Evolutionary conservation across 768 basidiomycete species (phyloP), one percentile per base, ranked within the genome.

Genomic region (Ramaria sp.): DNA sequence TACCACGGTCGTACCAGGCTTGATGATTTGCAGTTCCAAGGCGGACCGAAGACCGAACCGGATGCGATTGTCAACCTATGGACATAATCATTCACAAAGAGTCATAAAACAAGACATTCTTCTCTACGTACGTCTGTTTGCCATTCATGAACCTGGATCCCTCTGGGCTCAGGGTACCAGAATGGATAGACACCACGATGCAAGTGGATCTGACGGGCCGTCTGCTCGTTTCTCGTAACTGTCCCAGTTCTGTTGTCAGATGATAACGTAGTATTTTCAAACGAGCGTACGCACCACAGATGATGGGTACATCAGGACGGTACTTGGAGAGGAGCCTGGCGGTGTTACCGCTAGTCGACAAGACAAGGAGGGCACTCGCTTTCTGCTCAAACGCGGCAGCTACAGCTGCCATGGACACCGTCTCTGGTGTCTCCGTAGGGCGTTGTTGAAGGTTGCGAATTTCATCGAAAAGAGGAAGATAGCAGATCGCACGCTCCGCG

Each of bases 181-280:
- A 95, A 90, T 24, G 95, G 95, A 70, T 98, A 99, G 71, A 87
- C 88, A 57, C 91, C 95, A 61, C 96, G 84, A 74, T 96, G 88
- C 61, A 99, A 74, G 73, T 98, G 96, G 63, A 94, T 88, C 72
- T 98, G 95, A 60, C 96, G 86, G 15, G 96, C 79, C 24, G 94
- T 97, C 71, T 92, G 89, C 70, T 88, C 79, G 70, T 93, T 96
- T 61, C 96, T 89, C 52, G 96, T 98, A 55, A 99, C 93, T 92
- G 63, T n/a, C n/a, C 18, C 27, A 36, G 32, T n/a, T 13, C 16
- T 16, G 39, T n/a, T 7, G 39, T n/a, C 18, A 9, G 16, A 22
- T 41, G 10, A 27, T 13, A 18, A 24, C 25, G 25, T 18, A 34
- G 37, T 20, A 3, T 27, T 3, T 47, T 8, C 13, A 47, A 16